A percentile compares a stretch with the other conserved stretches of the same genome.
Evolutionary conservation across 1,284 basidiomycete genomes (phyloP).

Genomic region (Irpex sp.): DNA sequence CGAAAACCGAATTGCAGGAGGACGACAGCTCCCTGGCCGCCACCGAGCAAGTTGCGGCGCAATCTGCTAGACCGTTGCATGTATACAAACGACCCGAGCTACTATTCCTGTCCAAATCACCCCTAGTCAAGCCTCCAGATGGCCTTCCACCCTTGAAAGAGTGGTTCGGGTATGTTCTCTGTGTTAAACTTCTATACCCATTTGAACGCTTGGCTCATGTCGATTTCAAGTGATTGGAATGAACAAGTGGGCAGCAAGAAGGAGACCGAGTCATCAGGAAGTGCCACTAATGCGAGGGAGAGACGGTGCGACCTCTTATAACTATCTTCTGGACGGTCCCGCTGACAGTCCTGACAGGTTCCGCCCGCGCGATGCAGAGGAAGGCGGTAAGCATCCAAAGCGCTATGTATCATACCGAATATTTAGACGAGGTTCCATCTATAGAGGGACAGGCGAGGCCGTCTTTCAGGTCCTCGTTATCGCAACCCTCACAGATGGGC

Average conservation of each 20-base stretch:
- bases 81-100: constrained; percentile 68
- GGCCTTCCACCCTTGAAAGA: constrained; percentile 79
- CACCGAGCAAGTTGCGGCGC: constrained; percentile 26
- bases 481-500: constrained; percentile 85
- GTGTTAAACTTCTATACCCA: constrained; percentile 12
- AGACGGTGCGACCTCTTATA: constrained; percentile 43
- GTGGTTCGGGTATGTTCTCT: constrained; percentile 77
- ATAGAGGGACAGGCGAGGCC: constrained; percentile 56
- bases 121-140: constrained; percentile 66
- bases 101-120: constrained; percentile 68
- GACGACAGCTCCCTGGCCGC: constrained; percentile 25
- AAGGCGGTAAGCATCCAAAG: constrained; percentile 49
- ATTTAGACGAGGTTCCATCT: not conserved
- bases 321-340: constrained; percentile 16
- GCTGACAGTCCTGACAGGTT: constrained; percentile 42
- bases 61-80: constrained; percentile 40
- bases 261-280: constrained; percentile 53
- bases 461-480: constrained; percentile 65
- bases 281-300: constrained; percentile 52
- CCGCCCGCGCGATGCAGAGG: constrained; percentile 64
- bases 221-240: constrained; percentile 43
- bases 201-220: constrained; percentile 15
- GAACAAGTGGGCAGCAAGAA: constrained; percentile 58
- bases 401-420: not conserved
- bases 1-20: constrained; percentile 34